These are phyloP conservation scores for Crucibulum laeve DNA, from an alignment of 768 basidiomycete genomes.

Conservation along the genomic window DNA sequence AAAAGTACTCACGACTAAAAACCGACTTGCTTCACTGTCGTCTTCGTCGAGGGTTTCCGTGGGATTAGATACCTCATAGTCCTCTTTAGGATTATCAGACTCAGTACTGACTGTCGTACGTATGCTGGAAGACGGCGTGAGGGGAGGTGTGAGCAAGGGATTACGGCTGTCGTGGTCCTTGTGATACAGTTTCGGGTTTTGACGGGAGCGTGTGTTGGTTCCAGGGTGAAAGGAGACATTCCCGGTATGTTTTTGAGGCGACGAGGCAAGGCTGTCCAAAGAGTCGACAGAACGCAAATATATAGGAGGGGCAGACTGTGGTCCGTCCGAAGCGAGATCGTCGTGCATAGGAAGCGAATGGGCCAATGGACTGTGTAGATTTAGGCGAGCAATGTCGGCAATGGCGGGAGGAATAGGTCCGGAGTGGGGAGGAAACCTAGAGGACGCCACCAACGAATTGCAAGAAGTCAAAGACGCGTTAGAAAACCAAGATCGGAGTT, in stretches of 20 bases:
- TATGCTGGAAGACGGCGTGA: constrained; percentile 63
- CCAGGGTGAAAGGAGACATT: too few relatives aligned
- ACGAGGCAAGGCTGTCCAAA: too few relatives aligned
- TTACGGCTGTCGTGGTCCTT: constrained; percentile 29
- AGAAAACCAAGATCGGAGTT: neutral
- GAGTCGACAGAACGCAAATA: too few relatives aligned
- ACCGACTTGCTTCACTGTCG: constrained; percentile 27
- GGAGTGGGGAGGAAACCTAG: constrained; percentile 45
- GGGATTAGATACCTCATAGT: constrained; percentile 11
- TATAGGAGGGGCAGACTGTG: too few relatives aligned
- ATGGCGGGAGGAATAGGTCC: constrained; percentile 28
- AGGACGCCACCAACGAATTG: constrained; percentile 1
- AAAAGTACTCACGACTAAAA: constrained; percentile 25
- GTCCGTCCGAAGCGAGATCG: constrained; percentile 26
- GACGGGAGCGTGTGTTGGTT: too few relatives aligned
- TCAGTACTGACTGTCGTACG: constrained; percentile 31
- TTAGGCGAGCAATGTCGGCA: neutral
- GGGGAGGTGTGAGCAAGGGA: constrained; percentile 58
- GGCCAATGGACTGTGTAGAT: constrained; percentile 20
- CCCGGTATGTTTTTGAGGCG: too few relatives aligned
- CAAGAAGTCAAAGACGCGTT: neutral
- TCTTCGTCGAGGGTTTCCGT: constrained; percentile 21
- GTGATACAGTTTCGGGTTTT: constrained; percentile 20
- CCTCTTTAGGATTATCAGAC: constrained; percentile 11
- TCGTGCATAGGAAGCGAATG: constrained; percentile 29